Evolutionary conservation across 2,329 filamentous ascomycete genomes (phyloP), one percentile per base, ranked within the genome.

Genomic region (Thyridium curvatum): DNA sequence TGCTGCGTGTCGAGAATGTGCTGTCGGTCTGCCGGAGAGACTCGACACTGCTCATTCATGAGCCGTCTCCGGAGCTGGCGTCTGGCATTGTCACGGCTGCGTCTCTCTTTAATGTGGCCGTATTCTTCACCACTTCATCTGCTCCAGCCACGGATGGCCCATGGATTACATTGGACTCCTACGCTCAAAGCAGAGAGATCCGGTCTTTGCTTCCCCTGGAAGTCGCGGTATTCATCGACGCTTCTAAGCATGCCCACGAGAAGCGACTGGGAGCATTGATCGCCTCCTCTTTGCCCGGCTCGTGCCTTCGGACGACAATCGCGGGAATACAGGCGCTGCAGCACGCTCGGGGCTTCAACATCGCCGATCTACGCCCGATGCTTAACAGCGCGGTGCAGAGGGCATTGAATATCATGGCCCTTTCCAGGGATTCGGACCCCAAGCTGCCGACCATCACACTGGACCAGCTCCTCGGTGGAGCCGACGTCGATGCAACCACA

Each of bases 1-100:
- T 18, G 34, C 34, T 35, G 18, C 34, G 34, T 35, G 34, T 35
- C 34, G 34, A 35, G 17, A 35, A 35, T 17, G 21, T 35, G 3
- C 34, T 35, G 34, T 35, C 34, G 15, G 34, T 35, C 34, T 35
- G 34, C 34, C 34, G 17, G 34, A 35, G 34, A 13, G 34, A 26
- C 18, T 35, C 34, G 18, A 35, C 16, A 17, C 9, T 35, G 18
- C 34, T 35, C 12, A 21, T 35, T 28, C 34, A 35, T 28, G 34
- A 35, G 34, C 34, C 34, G 17, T 35, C 34, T 17, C 34, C 12
- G 7, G 34, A 35, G 18, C 16, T 35, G 15, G 34, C 34, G 21
- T 35, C 34, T 17, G 8, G 18, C 34, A 21, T 35, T 26, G 18
- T 35, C 34, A 21, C 18, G 16, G 34, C 18, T 26, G 34, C 34